Base-by-base conservation (phyloP, 2,329 filamentous ascomycete species). In the Amylocarpus encephaloides region DNA sequence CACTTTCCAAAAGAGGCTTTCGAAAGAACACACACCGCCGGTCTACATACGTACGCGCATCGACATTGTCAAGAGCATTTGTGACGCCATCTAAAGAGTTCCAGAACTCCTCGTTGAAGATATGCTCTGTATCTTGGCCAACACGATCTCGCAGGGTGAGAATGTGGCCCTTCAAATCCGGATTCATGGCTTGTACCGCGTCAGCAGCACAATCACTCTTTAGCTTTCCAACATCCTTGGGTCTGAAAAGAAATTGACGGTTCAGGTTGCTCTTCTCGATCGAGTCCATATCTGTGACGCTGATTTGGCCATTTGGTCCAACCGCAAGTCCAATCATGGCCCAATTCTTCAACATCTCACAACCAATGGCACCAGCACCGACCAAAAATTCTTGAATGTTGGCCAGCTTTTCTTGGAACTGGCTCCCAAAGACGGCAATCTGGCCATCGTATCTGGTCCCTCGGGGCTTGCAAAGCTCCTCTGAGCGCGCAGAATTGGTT, bases 261-360 rank as follows among this genome's bases (percentile, higher is more conserved):
- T 98, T 98, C 46, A 98, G 76, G 67, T 98, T 98, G 74, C 92
- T 97, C 80, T 92, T 95, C 73, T 98, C 93, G 61, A 98, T 98
- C 48, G 91, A 91, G 66, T 98, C 93, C 83, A 95, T 97, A 67
- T 98, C 93, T 12, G 94, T 97, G 44, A 98, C 87, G 51, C 75
- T 88, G 63, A 98, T 94, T 69, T 86, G 86, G 62, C 93, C 93
- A 43, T 90, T 80, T 2, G 89, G 88, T 3, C 93, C 93, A 41
- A 87, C 88, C 40, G 86, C 92, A 29, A 98, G 76, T 59, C 93
- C 93, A 68, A 97, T 95, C 91, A 98, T 94, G 33, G 94, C 92
- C 91, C 93, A 98, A 70, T 97, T 97, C 80, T 98, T 98, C 60
- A 98, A 74, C 86, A 97, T 98, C 67, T 98, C 93, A 65, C 93